These are phyloP conservation scores for Pontederia paniculata DNA, from an alignment of 176 grass and related monocot genomes.

Conservation along the genomic window DNA sequence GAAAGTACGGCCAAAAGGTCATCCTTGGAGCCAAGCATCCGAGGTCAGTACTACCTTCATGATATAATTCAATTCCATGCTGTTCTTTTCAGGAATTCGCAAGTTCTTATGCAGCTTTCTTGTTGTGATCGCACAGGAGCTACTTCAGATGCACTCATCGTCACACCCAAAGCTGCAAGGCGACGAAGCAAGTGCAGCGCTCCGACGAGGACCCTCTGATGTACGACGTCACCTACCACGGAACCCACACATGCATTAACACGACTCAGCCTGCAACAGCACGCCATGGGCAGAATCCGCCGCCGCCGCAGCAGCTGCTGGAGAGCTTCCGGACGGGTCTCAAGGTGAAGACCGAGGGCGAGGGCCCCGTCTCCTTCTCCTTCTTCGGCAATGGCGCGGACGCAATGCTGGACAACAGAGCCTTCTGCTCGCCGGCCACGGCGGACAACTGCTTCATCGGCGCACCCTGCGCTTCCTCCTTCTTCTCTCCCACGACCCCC, in stretches of 20 bases:
- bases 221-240: constrained; percentile 60
- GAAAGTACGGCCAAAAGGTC: constrained; percentile 88
- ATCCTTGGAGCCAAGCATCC: constrained; percentile 80
- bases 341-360: constrained; percentile 27
- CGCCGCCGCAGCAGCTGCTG: constrained; percentile 15
- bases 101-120: too few relatives aligned
- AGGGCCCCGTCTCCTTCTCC: constrained; percentile 23
- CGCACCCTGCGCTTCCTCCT: constrained; percentile 27
- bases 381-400: constrained; percentile 8
- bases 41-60: constrained; percentile 7
- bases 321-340: constrained; percentile 37
- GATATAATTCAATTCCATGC: neutral
- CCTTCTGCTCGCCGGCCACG: constrained; percentile 14
- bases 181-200: constrained; percentile 82
- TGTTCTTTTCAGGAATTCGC: neutral
- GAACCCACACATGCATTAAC: constrained; percentile 44
- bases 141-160: constrained; percentile 85
- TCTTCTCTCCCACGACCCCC: constrained; percentile 37
- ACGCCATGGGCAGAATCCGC: neutral
- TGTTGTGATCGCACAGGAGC: constrained; percentile 22
- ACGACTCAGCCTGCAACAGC: neutral
- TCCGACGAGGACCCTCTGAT: constrained; percentile 39
- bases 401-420: neutral
- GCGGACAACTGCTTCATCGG: constrained; percentile 17
- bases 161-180: constrained; percentile 35